phyloP scores from a whole-genome alignment of 257 asterid genomes.

The Solanum medicagineum region DNA sequence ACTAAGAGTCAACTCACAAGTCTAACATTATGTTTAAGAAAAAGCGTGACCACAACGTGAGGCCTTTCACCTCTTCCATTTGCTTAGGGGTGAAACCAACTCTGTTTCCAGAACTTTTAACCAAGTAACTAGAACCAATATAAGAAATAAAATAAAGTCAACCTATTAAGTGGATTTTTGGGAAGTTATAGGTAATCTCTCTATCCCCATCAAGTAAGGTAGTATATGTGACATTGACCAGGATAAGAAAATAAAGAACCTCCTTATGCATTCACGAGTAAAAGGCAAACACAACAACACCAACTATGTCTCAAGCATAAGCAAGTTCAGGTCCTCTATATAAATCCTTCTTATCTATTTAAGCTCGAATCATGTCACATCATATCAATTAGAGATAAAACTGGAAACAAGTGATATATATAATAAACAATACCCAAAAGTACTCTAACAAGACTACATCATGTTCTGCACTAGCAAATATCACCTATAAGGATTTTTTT shows the following conservation, averaged over 20 bases:
- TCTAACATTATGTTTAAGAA: not conserved
- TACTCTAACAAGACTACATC: not conserved
- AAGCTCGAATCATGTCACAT: not conserved
- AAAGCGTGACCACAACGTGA: not conserved
- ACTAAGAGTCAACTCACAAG: not conserved
- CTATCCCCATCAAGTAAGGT: not conserved
- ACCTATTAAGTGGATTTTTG: not conserved
- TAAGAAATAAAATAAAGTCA: not conserved
- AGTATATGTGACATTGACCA: not conserved
- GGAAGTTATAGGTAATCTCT: not conserved
- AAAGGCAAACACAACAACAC: not conserved
- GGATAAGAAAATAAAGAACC: not conserved
- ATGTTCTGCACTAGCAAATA: not conserved
- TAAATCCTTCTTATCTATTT: not conserved
- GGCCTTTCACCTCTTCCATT: not conserved
- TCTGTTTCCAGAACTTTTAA: not conserved
- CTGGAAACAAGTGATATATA: not conserved
- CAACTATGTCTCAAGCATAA: not conserved
- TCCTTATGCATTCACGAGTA: not conserved
- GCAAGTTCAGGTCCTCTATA: not conserved
- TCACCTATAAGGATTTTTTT: not conserved
- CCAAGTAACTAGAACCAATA: not conserved
- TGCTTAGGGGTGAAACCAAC: not conserved
- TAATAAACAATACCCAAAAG: not conserved
- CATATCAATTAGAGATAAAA: not conserved